Percentiles rank a stretch among this genome's conserved stretches.
Conservation (phyloP, 345 rosid species). For the Lepidium didymum region DNA sequence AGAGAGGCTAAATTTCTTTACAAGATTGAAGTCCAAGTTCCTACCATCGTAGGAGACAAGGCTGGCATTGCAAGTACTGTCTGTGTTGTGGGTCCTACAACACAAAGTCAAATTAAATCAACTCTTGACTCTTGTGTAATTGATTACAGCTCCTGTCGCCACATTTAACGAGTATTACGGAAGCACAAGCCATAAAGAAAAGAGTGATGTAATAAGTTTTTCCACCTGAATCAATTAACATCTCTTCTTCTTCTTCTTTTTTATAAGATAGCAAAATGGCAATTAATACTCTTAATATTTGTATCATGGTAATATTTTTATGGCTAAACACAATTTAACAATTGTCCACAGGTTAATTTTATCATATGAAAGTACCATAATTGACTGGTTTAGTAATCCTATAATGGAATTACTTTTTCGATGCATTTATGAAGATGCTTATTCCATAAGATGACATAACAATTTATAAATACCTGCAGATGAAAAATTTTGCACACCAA, state of each 20-base stretch:
- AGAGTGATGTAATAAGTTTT: background rate
- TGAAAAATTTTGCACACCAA: slow-evolving; percentile 61
- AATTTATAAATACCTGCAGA: slow-evolving; percentile 55
- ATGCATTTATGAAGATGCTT: background rate
- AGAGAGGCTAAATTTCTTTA: slow-evolving; percentile 8
- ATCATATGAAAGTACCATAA: background rate
- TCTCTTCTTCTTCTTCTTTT: background rate
- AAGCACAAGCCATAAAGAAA: background rate
- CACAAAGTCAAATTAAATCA: slow-evolving; percentile 36
- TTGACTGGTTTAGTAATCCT: background rate
- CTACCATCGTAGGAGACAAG: slow-evolving; percentile 98
- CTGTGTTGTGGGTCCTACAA: slow-evolving; percentile 58
- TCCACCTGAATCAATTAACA: slow-evolving; percentile 1
- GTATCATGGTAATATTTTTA: background rate
- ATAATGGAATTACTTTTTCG: background rate
- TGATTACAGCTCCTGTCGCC: background rate
- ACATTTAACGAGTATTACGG: background rate
- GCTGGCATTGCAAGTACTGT: slow-evolving; percentile 87
- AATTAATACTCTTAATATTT: background rate
- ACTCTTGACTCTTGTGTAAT: background rate
- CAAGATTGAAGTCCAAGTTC: slow-evolving; percentile 1
- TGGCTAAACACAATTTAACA: background rate
- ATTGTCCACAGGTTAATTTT: background rate
- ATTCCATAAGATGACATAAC: slow-evolving; percentile 8
- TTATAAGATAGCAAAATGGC: background rate